phyloP scores from a whole-genome alignment of 75 land plant species.

The Sequoia sempervirens region DNA sequence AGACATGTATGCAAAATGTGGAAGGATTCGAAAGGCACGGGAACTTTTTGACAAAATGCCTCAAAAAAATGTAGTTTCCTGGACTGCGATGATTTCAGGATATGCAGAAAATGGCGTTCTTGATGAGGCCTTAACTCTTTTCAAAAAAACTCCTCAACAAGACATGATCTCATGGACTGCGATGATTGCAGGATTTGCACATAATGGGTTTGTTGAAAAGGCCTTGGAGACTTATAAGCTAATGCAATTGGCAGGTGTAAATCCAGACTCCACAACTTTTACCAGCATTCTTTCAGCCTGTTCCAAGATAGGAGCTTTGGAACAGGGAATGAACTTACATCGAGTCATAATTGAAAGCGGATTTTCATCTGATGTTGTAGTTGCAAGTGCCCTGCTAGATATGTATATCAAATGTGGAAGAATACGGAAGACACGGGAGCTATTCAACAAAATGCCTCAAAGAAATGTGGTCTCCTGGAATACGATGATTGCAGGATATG shows the following conservation, averaged over 20 bases:
- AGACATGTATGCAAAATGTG: slow-evolving; percentile 33
- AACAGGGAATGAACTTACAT: slow-evolving; percentile 26
- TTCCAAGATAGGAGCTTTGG: slow-evolving; percentile 2
- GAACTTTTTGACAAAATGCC: slow-evolving; percentile 19
- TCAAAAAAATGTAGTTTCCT: slow-evolving; percentile 14
- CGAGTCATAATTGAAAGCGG: slow-evolving; percentile 15
- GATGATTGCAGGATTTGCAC: background rate
- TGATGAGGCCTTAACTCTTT: slow-evolving; percentile 18
- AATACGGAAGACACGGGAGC: slow-evolving; percentile 14
- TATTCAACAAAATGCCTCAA: slow-evolving; percentile 20
- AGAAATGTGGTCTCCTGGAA: slow-evolving; percentile 16
- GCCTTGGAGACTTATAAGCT: slow-evolving; percentile 12
- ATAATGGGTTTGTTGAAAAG: slow-evolving; percentile 13
- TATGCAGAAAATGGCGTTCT: slow-evolving; percentile 19
- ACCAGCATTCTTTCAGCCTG: slow-evolving; percentile 7
- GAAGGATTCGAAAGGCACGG: slow-evolving; percentile 13
- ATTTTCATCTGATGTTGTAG: slow-evolving; percentile 13
- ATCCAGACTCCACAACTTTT: slow-evolving; percentile 19
- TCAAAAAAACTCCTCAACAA: slow-evolving; percentile 9
- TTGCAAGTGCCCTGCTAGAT: slow-evolving; percentile 31
- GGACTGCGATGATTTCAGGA: slow-evolving; percentile 23
- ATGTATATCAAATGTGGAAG: slow-evolving; percentile 48
- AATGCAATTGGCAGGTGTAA: slow-evolving; percentile 6
- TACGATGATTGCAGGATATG: slow-evolving; percentile 21
- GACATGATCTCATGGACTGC: slow-evolving; percentile 36